Conservation (phyloP, 495 filamentous ascomycete species). For the Peziza echinospora region DNA sequence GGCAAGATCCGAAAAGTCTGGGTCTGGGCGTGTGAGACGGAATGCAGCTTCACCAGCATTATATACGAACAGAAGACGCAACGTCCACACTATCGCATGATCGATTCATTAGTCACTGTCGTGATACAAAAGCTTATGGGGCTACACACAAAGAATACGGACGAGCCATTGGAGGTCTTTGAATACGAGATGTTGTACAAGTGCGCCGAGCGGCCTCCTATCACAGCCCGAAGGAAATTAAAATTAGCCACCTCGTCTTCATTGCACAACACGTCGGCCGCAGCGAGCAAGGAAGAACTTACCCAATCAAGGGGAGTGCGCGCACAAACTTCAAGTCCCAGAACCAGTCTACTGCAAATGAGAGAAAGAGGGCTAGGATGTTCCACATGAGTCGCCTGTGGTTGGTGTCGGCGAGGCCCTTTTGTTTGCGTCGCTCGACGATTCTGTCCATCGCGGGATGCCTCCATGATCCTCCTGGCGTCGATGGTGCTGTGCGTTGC, state of each 20-base stretch:
- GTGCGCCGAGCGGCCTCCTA: too few species aligned
- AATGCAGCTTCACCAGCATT: conserved; percentile 44
- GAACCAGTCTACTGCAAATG: too few species aligned
- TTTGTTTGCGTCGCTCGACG: conserved; percentile 44
- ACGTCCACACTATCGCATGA: conserved; percentile 24
- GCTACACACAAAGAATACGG: too few species aligned
- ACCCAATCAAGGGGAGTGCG: conserved; percentile 9
- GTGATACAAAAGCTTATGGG: too few species aligned
- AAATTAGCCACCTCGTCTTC: too few species aligned
- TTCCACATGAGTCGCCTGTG: conserved; percentile 45
- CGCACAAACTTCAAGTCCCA: too few species aligned
- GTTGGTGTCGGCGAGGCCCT: conserved; percentile 50
- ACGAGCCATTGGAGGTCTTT: too few species aligned
- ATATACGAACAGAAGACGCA: conserved; percentile 37
- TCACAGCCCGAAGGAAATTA: too few species aligned
- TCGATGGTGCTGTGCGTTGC: conserved; percentile 7
- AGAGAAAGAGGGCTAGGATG: conserved; percentile 29
- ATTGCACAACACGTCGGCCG: not conserved
- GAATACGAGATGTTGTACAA: too few species aligned
- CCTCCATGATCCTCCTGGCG: conserved; percentile 53
- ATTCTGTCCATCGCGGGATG: conserved; percentile 70
- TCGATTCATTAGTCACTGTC: too few species aligned
- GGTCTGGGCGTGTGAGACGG: conserved; percentile 45
- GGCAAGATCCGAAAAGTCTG: conserved; percentile 72
- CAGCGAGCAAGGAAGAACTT: not conserved